phyloP scores from a whole-genome alignment of 352 stramenopile species.

The Phytophthora sojae region DNA sequence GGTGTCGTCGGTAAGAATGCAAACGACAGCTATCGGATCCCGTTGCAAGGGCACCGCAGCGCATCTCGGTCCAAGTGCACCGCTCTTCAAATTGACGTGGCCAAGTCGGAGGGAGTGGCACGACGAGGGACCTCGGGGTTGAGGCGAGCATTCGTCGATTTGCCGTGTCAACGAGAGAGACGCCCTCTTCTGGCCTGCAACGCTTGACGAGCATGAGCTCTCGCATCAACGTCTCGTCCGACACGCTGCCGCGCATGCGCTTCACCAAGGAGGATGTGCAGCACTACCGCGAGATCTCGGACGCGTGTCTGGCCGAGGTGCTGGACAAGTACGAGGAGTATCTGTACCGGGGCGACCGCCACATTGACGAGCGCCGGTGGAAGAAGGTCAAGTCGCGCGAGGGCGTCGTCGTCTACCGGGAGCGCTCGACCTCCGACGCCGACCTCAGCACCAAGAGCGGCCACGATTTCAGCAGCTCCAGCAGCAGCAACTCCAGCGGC shows the following conservation, averaged over 20 bases:
- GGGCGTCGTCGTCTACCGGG: constrained; percentile 45
- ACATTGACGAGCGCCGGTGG: constrained; percentile 51
- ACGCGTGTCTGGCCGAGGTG: constrained; percentile 38
- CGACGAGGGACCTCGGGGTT: constrained; percentile 1
- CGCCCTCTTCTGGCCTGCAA: too few species aligned
- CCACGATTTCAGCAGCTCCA: constrained; percentile 10
- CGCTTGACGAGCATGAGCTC: constrained; percentile 26
- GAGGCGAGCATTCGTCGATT: constrained; percentile 21
- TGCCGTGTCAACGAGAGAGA: constrained; percentile 12
- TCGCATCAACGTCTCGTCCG: constrained; percentile 26
- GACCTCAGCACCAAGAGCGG: constrained; percentile 11
- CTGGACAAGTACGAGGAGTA: constrained; percentile 53
- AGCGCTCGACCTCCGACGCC: constrained; percentile 29
- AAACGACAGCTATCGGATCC: not conserved
- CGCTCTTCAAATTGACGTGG: not conserved
- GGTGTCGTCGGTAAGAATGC: not conserved
- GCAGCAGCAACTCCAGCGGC: constrained; percentile 21
- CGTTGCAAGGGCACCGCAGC: not conserved
- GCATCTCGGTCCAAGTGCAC: not conserved
- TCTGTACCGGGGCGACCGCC: constrained; percentile 23
- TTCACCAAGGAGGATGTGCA: constrained; percentile 42
- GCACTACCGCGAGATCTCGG: constrained; percentile 37
- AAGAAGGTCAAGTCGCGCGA: constrained; percentile 46
- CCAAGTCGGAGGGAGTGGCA: constrained; percentile 2
- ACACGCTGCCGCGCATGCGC: constrained; percentile 36